Percentiles rank a stretch among this genome's conserved stretches.
Evolutionary conservation across 345 rosid genomes (phyloP).

Genomic region (Sonneratia caseolaris): DNA sequence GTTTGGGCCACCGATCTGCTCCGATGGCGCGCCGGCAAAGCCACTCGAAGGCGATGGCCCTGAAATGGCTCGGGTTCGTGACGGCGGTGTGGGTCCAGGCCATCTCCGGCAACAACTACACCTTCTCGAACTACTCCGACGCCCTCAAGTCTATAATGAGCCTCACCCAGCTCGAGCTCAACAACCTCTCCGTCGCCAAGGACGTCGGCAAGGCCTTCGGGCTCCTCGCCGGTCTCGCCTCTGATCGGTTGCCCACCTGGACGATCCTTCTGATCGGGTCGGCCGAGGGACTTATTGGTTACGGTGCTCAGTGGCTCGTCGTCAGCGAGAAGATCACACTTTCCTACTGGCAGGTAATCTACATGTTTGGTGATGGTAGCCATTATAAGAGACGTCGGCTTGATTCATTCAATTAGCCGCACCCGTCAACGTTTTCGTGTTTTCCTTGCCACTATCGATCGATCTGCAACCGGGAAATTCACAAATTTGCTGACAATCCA

Average conservation of each 20-base stretch:
- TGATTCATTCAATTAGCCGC: too few relatives aligned
- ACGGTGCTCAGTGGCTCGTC: constrained; percentile 92
- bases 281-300: constrained; percentile 79
- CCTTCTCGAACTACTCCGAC: constrained; percentile 84
- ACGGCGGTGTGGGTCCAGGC: constrained; percentile 94
- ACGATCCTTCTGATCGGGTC: constrained; percentile 69
- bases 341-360: constrained; percentile 77
- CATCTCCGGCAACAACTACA: constrained; percentile 89
- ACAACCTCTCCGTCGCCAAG: constrained; percentile 77
- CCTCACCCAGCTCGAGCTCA: constrained; percentile 73
- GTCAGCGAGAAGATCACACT: constrained; percentile 59
- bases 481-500: too few relatives aligned
- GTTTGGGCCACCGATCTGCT: too few relatives aligned
- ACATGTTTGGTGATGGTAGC: too few relatives aligned
- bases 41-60: constrained; percentile 9
- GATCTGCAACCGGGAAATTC: too few relatives aligned
- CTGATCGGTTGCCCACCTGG: constrained; percentile 61
- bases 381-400: too few relatives aligned
- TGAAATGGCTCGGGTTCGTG: constrained; percentile 88
- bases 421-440: too few relatives aligned
- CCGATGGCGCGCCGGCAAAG: not conserved
- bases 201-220: constrained; percentile 95
- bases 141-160: constrained; percentile 78
- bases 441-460: too few relatives aligned
- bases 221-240: constrained; percentile 81